phyloP scores from a whole-genome alignment of 768 basidiomycete species.

The Rhodotorula babjevae region DNA sequence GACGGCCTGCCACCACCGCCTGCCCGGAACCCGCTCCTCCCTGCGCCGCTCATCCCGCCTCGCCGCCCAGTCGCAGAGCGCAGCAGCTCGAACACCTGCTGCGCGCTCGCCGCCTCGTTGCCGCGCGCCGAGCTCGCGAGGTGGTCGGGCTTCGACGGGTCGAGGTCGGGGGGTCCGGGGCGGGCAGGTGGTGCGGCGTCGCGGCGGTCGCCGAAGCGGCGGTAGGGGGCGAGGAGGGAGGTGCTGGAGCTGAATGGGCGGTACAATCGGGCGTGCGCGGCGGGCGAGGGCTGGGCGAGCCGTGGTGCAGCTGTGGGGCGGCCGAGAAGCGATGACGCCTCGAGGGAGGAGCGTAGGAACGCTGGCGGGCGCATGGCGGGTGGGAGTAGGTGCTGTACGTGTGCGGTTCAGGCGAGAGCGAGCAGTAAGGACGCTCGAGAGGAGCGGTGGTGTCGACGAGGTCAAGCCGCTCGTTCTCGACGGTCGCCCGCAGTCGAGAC shows the following conservation, averaged over 20 bases:
- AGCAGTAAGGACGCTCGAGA: too few relatives aligned
- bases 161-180: background rate
- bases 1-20: background rate
- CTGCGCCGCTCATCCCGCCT: background rate
- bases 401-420: too few relatives aligned
- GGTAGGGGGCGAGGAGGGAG: background rate
- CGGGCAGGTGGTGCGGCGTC: background rate
- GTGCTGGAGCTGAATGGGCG: background rate
- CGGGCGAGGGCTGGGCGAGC: background rate
- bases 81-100: background rate
- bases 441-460: too few relatives aligned
- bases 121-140: background rate
- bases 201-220: constrained; percentile 29
- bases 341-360: background rate
- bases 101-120: background rate
- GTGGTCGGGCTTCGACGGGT: too few relatives aligned
- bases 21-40: constrained; percentile 3
- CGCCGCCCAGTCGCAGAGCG: background rate
- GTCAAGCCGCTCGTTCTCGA: too few relatives aligned
- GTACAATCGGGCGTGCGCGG: background rate
- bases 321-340: background rate
- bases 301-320: too few relatives aligned
- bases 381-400: too few relatives aligned
- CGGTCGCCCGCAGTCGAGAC: too few relatives aligned
- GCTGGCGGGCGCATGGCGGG: too few relatives aligned